A percentile compares a stretch with the other conserved stretches of the same genome.
Evolutionary conservation across 805 yeast genomes (phyloP).

Genomic region (Teunomyces cretensis): DNA sequence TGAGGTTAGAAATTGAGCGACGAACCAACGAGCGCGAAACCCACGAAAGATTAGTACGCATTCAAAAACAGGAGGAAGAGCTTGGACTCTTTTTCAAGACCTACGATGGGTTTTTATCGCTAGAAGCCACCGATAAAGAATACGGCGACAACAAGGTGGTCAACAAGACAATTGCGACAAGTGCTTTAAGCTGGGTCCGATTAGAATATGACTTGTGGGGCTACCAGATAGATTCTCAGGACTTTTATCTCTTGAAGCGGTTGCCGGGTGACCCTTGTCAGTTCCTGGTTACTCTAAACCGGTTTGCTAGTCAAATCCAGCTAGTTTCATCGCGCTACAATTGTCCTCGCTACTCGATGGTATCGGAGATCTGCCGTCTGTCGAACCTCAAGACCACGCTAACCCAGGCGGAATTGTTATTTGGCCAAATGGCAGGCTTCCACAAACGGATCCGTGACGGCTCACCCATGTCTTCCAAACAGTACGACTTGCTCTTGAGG

Average conservation of each 20-base stretch:
- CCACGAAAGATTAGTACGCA: neutral
- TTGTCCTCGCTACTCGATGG: constrained; percentile 13
- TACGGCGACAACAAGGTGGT: constrained; percentile 13
- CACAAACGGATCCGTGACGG: neutral
- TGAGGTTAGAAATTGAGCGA: neutral
- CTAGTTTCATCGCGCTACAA: constrained; percentile 19
- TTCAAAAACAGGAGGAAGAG: constrained; percentile 3
- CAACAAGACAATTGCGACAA: constrained; percentile 12
- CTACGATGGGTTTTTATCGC: constrained; percentile 10
- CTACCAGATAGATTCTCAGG: neutral
- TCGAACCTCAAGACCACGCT: constrained; percentile 17
- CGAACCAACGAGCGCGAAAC: neutral
- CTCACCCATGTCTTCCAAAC: constrained; percentile 14
- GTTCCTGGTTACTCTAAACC: constrained; percentile 13
- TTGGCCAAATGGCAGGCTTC: neutral
- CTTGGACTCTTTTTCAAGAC: constrained; percentile 4
- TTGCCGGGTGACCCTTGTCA: neutral
- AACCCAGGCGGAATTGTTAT: constrained; percentile 17
- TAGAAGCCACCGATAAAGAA: constrained; percentile 12
- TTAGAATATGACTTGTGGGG: constrained; percentile 38
- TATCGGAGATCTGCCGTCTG: constrained; percentile 7
- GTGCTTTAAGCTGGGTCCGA: constrained; percentile 25
- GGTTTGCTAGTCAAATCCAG: constrained; percentile 14
- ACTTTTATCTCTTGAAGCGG: neutral
- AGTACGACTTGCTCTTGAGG: constrained; percentile 8